Evolutionary conservation across 1,284 basidiomycete species (phyloP).

Genomic region (Ganoderma lingzhi): DNA sequence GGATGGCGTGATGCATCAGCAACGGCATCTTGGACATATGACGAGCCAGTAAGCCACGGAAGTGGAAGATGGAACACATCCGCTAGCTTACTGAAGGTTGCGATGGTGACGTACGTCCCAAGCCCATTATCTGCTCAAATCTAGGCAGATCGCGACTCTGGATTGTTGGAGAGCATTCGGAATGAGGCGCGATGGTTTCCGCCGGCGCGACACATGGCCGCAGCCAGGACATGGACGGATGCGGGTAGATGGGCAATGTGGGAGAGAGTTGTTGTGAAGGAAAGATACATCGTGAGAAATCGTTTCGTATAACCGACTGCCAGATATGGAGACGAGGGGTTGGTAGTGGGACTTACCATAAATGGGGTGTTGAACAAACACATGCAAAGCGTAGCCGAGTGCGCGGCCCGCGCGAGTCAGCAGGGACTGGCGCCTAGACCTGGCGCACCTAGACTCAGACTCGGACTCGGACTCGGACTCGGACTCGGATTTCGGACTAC

Average conservation of each 20-base stretch:
- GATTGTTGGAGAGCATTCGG: neutral
- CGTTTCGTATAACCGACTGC: constrained; percentile 20
- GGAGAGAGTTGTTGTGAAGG: constrained; percentile 1
- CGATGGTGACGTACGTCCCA: neutral
- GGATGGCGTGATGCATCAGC: constrained; percentile 6
- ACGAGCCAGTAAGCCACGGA: neutral
- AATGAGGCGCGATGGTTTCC: neutral
- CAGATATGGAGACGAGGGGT: constrained; percentile 4
- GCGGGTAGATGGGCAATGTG: constrained; percentile 10
- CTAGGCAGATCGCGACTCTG: constrained; percentile 4
- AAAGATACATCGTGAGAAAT: constrained; percentile 16
- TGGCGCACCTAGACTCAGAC: neutral
- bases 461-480: neutral
- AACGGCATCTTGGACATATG: constrained; percentile 11
- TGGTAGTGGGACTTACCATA: neutral
- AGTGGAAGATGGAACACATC: neutral
- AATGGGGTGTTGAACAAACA: constrained; percentile 15
- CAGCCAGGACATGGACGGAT: neutral
- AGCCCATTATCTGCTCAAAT: neutral
- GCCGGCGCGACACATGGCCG: neutral
- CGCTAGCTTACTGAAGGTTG: constrained; percentile 4
- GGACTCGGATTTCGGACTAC: constrained; percentile 16
- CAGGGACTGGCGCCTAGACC: constrained; percentile 1
- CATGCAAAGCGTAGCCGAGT: constrained; percentile 10
- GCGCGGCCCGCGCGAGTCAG: constrained; percentile 10